A percentile compares a stretch with the other conserved stretches of the same genome.
phyloP scores from a whole-genome alignment of 2,329 filamentous ascomycete genomes.

The Epichloe gansuensis region DNA sequence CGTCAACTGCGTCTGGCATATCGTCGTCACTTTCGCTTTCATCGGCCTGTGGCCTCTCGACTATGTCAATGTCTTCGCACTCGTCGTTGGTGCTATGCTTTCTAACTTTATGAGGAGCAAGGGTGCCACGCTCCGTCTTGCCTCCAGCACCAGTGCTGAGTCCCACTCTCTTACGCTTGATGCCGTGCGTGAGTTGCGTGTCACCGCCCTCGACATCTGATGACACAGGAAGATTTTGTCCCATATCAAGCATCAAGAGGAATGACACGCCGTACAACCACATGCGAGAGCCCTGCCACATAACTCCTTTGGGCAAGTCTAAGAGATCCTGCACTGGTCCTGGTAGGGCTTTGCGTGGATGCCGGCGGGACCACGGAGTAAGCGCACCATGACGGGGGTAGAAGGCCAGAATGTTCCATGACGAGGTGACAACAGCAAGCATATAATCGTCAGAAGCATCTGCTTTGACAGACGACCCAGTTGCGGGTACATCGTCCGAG shows the following conservation, averaged over 20 bases:
- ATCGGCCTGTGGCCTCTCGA: conserved; percentile 24
- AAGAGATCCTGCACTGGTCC: conserved; percentile 59
- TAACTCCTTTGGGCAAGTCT: conserved; percentile 69
- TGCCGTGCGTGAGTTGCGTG: conserved; percentile 19
- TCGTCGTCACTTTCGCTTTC: conserved; percentile 26
- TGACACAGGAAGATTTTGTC: conserved; percentile 47
- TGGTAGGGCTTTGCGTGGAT: conserved; percentile 65
- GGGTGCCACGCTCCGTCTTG: conserved; percentile 34
- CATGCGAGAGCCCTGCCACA: conserved; percentile 70
- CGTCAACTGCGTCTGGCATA: conserved; percentile 22
- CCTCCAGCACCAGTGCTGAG: conserved; percentile 39
- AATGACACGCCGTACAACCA: conserved; percentile 85
- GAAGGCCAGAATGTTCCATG: conserved; percentile 61
- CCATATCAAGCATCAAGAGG: conserved; percentile 85
- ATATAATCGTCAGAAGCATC: conserved; percentile 32
- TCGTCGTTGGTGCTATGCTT: conserved; percentile 29
- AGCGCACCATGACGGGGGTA: conserved; percentile 65
- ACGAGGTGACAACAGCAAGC: conserved; percentile 42
- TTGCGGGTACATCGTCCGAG: conserved; percentile 33
- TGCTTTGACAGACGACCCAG: conserved; percentile 15
- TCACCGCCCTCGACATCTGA: conserved; percentile 19
- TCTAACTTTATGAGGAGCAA: conserved; percentile 32
- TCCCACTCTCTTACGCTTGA: conserved; percentile 42
- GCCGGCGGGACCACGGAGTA: conserved; percentile 75
- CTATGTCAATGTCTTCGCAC: conserved; percentile 26